A percentile compares a stretch with the other conserved stretches of the same genome.
Conservation (phyloP, 768 basidiomycete genomes). For the Suillus americanus region DNA sequence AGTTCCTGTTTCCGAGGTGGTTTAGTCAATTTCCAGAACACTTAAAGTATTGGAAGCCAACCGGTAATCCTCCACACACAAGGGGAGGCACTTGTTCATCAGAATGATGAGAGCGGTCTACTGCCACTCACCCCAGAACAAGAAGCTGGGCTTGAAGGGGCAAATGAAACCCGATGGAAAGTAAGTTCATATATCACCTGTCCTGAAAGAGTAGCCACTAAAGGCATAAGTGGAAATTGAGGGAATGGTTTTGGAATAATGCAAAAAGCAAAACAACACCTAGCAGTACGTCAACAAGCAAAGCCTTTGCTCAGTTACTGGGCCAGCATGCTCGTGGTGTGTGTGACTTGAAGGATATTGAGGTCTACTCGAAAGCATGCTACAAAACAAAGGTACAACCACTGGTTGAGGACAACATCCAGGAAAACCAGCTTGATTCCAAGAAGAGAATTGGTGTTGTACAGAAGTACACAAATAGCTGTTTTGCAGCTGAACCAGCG, state of each 20-base stretch:
- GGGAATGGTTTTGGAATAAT: background rate
- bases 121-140: background rate
- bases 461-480: background rate
- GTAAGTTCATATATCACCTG: background rate
- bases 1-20: background rate
- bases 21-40: background rate
- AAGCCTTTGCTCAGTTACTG: background rate
- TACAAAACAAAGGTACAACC: background rate
- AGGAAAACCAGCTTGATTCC: background rate
- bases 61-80: background rate
- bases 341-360: background rate
- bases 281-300: background rate
- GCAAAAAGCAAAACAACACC: background rate
- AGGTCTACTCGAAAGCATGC: background rate
- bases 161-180: background rate
- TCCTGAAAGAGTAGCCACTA: background rate
- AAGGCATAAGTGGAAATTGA: background rate
- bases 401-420: background rate
- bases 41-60: background rate
- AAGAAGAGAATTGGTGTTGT: background rate
- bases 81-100: background rate
- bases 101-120: background rate
- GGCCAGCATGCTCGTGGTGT: background rate
- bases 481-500: background rate
- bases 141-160: background rate